Evolutionary conservation across 148 eudicot species (phyloP).

Genomic region (Heliamphora exappendiculata): DNA sequence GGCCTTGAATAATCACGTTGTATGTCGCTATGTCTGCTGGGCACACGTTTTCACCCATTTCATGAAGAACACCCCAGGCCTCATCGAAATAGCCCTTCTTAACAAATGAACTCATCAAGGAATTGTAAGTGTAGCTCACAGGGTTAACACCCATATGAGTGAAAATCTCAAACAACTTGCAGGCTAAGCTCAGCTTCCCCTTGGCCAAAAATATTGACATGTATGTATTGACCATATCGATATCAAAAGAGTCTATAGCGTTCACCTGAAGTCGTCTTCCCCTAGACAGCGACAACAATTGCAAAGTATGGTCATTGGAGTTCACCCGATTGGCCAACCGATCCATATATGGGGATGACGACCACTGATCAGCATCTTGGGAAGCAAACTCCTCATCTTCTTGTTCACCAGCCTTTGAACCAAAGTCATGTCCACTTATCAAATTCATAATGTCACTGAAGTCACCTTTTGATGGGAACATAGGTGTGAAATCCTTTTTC

Average conservation of each 20-base stretch:
- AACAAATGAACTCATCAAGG: slow-evolving; percentile 81
- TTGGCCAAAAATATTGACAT: slow-evolving; percentile 72
- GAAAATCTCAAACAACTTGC: slow-evolving; percentile 74
- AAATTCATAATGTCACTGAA: slow-evolving; percentile 39
- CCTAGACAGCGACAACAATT: slow-evolving; percentile 39
- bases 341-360: slow-evolving; percentile 83
- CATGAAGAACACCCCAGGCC: slow-evolving; percentile 63
- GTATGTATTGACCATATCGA: slow-evolving; percentile 78
- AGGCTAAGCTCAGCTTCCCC: slow-evolving; percentile 69
- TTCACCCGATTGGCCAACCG: slow-evolving; percentile 41
- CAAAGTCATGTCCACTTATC: slow-evolving; percentile 16
- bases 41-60: slow-evolving; percentile 60
- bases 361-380: slow-evolving; percentile 53
- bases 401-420: slow-evolving; percentile 15
- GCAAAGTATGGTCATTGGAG: slow-evolving; percentile 18
- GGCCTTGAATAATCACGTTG: slow-evolving; percentile 65
- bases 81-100: slow-evolving; percentile 74
- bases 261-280: slow-evolving; percentile 55
- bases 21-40: slow-evolving; percentile 73
- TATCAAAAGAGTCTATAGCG: slow-evolving; percentile 52
- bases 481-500: slow-evolving; percentile 55
- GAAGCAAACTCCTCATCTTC: slow-evolving; percentile 17
- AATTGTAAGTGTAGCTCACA: slow-evolving; percentile 69
- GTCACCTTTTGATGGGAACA: slow-evolving; percentile 53
- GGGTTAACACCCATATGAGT: slow-evolving; percentile 57